Percentiles rank a stretch among this genome's conserved stretches.
Conservation (phyloP, 306 rosid species). For the Sicyos edulis region DNA sequence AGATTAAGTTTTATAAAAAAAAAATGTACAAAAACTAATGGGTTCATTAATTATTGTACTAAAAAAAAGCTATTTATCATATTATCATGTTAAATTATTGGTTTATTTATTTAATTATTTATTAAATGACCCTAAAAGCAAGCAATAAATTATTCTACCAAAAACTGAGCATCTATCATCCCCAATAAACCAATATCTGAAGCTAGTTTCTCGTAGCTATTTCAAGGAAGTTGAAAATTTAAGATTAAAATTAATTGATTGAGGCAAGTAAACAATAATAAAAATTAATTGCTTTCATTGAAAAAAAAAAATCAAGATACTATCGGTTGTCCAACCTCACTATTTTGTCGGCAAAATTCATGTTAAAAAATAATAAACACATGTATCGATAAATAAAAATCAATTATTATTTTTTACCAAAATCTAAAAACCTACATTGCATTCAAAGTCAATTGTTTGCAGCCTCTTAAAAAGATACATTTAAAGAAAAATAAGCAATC, state of each 20-base stretch:
- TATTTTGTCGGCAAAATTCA: conserved; percentile 18
- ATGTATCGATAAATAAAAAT: neutral
- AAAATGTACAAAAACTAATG: too few relatives aligned
- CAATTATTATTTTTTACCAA: neutral
- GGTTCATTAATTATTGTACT: too few relatives aligned
- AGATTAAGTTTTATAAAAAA: too few relatives aligned
- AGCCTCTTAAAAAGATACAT: conserved; percentile 1
- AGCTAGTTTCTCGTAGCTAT: too few relatives aligned
- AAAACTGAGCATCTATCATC: too few relatives aligned
- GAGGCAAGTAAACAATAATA: neutral
- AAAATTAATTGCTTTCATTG: neutral
- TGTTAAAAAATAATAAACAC: neutral
- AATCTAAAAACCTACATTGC: neutral
- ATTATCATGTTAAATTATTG: too few relatives aligned
- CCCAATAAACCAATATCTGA: too few relatives aligned
- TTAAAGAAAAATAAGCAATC: neutral
- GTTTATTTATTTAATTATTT: too few relatives aligned
- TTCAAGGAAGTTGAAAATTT: too few relatives aligned
- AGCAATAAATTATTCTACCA: too few relatives aligned
- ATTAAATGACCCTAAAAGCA: too few relatives aligned
- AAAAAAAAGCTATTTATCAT: too few relatives aligned
- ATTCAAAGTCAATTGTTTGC: conserved; percentile 8
- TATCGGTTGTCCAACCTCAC: neutral
- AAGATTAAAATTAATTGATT: neutral
- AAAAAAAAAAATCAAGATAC: neutral